Evolutionary conservation across 257 asterid genomes (phyloP), one percentile per base, ranked within the genome.

Genomic region (Solanum virginianum): DNA sequence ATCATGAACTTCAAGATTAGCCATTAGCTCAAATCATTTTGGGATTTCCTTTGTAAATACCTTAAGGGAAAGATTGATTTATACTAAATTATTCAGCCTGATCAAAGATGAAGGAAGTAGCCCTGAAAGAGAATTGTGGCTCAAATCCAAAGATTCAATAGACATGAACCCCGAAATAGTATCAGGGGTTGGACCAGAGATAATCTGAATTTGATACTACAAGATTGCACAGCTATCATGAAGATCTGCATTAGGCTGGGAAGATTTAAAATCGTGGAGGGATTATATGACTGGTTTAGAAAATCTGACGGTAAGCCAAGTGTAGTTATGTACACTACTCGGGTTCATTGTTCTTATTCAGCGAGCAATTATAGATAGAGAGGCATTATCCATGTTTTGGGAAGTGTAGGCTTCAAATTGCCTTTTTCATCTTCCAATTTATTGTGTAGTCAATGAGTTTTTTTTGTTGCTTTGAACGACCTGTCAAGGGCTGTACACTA

Each of bases 151-250:
- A 29, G 36, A 29, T 29, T 29, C 36, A 29, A 29, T 29, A 1
- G 36, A 29, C 2, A 29, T 29, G 36, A 29, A 3, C 36, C 3
- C 36, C 3, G 36, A 29, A 29, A 29, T 29, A 29, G 36, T 29
- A 29, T 29, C 36, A 29, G 36, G 36, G 36, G 3, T 29, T 29
- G 36, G 36, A 3, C 36, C 36, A 29, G 36, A 29, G 36, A 29
- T n/a, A n/a, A 94, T 80, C 89, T 95, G 80, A 85, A 86, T 72
- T 85, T 94, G 84, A 89, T 83, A 62, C 92, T 81, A 75, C 95
- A 89, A 84, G 98, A 94, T 84, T 95, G 97, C 77, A 94, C 97
- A 1, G 92, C 94, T 26, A 80, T 95, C 71, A 94, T 95, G 98
- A 93, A 93, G 88, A 91, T 91, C 22, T 93, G 97, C 81, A 32